Conservation (phyloP, 2,329 filamentous ascomycete species). For the Xylariaceae sp. region DNA sequence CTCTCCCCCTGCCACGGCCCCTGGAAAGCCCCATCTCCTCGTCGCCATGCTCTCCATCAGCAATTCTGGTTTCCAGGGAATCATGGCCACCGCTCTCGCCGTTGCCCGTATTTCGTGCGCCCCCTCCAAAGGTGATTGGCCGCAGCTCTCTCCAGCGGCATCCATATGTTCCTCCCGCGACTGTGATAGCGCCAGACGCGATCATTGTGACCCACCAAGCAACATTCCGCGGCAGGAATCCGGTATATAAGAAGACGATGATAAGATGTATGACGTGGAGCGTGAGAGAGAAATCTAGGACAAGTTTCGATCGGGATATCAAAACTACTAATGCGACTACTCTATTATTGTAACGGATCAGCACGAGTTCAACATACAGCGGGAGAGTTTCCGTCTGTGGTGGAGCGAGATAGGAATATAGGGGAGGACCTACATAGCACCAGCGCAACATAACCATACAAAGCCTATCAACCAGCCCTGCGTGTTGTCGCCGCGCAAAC, state of each 20-base stretch:
- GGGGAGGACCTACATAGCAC: slow-evolving; percentile 54
- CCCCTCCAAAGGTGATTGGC: slow-evolving; percentile 85
- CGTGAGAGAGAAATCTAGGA: slow-evolving; percentile 92
- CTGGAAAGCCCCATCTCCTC: slow-evolving; percentile 59
- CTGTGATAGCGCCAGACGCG: slow-evolving; percentile 52
- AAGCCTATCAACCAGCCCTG: slow-evolving; percentile 67
- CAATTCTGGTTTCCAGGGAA: slow-evolving; percentile 31
- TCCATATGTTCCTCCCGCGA: slow-evolving; percentile 81
- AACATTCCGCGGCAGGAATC: slow-evolving; percentile 74
- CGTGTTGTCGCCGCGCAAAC: slow-evolving; percentile 67
- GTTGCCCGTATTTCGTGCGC: slow-evolving; percentile 42
- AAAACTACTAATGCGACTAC: slow-evolving; percentile 83
- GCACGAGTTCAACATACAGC: neutral
- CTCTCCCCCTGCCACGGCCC: slow-evolving; percentile 59
- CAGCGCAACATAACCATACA: slow-evolving; percentile 61
- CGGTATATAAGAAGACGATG: slow-evolving; percentile 78
- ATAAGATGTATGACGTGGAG: slow-evolving; percentile 84
- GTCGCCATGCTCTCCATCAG: slow-evolving; percentile 34
- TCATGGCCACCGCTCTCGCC: slow-evolving; percentile 45
- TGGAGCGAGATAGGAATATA: neutral
- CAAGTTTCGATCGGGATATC: slow-evolving; percentile 88
- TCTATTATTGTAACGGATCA: slow-evolving; percentile 54
- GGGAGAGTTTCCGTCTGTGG: neutral
- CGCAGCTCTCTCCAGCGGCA: slow-evolving; percentile 89
- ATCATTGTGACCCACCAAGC: slow-evolving; percentile 83